A percentile compares a stretch with the other conserved stretches of the same genome.
These are phyloP conservation scores for Saccharomycopsis oosterbeekiorum DNA, from an alignment of 805 yeast genomes.

Conservation along the genomic window DNA sequence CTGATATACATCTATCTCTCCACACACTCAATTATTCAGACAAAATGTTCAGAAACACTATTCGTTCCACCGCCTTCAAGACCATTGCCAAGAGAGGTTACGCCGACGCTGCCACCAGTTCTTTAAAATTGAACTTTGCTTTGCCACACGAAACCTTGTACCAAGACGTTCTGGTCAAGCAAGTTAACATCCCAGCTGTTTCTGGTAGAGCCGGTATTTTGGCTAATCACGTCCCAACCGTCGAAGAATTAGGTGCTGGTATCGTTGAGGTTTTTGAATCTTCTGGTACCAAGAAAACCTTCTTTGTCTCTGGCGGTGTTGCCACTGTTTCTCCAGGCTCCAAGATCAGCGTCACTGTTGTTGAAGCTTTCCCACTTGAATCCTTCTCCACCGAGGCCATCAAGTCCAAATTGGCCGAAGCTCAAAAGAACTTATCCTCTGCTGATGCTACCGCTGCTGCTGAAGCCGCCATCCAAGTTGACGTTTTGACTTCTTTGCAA, in stretches of 20 bases:
- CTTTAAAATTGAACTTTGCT: constrained; percentile 79
- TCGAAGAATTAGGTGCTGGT: constrained; percentile 95
- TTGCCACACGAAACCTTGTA: constrained; percentile 74
- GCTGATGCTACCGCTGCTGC: constrained; percentile 85
- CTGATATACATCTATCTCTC: too few relatives aligned
- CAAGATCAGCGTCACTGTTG: constrained; percentile 78
- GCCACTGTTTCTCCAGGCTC: constrained; percentile 96
- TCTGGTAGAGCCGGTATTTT: constrained; percentile 95
- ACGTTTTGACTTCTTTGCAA: constrained; percentile 90
- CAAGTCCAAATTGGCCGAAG: constrained; percentile 77
- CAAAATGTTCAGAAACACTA: constrained; percentile 50
- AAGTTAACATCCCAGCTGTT: constrained; percentile 92
- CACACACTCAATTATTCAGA: not conserved
- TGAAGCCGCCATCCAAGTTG: constrained; percentile 91
- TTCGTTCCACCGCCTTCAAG: constrained; percentile 52
- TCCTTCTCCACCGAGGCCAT: constrained; percentile 74
- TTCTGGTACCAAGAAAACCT: constrained; percentile 63
- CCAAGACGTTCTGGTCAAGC: constrained; percentile 39
- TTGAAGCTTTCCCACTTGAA: constrained; percentile 90
- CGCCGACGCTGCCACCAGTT: constrained; percentile 77
- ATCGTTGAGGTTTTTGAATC: constrained; percentile 83
- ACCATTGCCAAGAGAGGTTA: constrained; percentile 65
- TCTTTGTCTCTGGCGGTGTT: constrained; percentile 91
- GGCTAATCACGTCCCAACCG: constrained; percentile 95
- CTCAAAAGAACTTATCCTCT: constrained; percentile 81